These are phyloP conservation scores for Basipetospora sp. DNA, from an alignment of 2,329 filamentous ascomycete genomes.

Conservation along the genomic window DNA sequence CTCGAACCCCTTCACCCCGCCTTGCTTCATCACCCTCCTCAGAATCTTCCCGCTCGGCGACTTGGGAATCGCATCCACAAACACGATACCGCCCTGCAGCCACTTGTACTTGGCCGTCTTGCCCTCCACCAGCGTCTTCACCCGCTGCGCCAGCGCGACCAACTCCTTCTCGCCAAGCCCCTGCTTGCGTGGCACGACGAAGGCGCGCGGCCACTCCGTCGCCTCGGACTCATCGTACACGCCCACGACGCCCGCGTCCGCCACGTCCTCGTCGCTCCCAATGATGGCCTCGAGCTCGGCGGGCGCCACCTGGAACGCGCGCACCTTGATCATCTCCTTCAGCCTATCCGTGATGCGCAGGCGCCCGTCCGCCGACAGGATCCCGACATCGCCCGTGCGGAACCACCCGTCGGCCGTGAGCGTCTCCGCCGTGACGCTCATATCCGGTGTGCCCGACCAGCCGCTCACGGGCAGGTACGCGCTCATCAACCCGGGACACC, in stretches of 20 bases:
- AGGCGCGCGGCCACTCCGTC: slow-evolving; percentile 50
- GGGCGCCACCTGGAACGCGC: slow-evolving; percentile 44
- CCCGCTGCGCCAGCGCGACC: slow-evolving; percentile 33
- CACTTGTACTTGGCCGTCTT: slow-evolving; percentile 50
- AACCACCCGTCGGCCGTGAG: slow-evolving; percentile 48
- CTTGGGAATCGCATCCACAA: slow-evolving; percentile 57
- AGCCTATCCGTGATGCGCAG: slow-evolving; percentile 57
- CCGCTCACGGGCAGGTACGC: slow-evolving; percentile 52
- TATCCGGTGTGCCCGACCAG: slow-evolving; percentile 16
- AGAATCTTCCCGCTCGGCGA: slow-evolving; percentile 42
- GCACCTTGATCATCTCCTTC: slow-evolving; percentile 53
- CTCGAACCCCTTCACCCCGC: slow-evolving; percentile 21
- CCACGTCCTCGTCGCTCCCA: slow-evolving; percentile 29
- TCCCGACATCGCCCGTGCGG: slow-evolving; percentile 56
- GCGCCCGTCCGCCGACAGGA: slow-evolving; percentile 36
- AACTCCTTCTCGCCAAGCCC: slow-evolving; percentile 20
- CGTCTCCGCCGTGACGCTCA: slow-evolving; percentile 22
- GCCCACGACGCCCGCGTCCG: slow-evolving; percentile 52
- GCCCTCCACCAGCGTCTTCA: slow-evolving; percentile 43
- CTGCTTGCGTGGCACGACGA: slow-evolving; percentile 31
- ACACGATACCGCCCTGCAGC: slow-evolving; percentile 55
- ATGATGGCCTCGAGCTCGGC: slow-evolving; percentile 30
- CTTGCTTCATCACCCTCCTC: slow-evolving; percentile 27
- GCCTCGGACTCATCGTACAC: slow-evolving; percentile 38
- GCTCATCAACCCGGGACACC: slow-evolving; percentile 49